Evolutionary conservation across 2,329 filamentous ascomycete species (phyloP).

Genomic region (Seiridium cupressi): DNA sequence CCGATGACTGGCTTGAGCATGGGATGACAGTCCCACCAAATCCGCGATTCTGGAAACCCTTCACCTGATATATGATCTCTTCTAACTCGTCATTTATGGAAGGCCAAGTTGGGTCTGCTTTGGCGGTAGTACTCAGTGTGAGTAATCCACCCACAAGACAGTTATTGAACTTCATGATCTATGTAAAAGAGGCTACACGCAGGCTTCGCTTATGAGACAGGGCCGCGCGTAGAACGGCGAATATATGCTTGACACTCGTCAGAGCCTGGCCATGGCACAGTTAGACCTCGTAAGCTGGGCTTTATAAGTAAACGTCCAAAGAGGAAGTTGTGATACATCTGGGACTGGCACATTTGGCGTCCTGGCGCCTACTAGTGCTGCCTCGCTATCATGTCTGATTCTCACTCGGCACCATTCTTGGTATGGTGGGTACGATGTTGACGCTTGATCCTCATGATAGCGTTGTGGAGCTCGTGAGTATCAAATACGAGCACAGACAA

Average conservation of each 20-base stretch:
- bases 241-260: no score
- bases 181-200: no score
- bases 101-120: conserved; percentile 59
- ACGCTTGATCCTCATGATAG: background rate
- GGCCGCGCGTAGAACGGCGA: no score
- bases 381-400: background rate
- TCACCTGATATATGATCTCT: conserved; percentile 60
- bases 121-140: conserved; percentile 30
- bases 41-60: conserved; percentile 51
- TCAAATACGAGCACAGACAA: background rate
- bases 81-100: conserved; percentile 59
- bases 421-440: background rate
- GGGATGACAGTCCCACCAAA: conserved; percentile 58
- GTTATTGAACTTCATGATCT: conserved; percentile 25
- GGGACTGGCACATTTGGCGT: no score
- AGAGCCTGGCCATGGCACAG: no score
- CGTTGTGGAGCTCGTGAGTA: background rate
- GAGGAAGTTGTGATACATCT: no score
- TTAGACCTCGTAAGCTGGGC: no score
- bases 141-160: conserved; percentile 32
- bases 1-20: conserved; percentile 51
- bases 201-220: no score
- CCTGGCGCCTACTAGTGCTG: background rate
- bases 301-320: no score
- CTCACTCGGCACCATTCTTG: background rate